These are phyloP conservation scores for Leishmania gerbilli DNA, from an alignment of 208 protist genomes.

Conservation along the genomic window DNA sequence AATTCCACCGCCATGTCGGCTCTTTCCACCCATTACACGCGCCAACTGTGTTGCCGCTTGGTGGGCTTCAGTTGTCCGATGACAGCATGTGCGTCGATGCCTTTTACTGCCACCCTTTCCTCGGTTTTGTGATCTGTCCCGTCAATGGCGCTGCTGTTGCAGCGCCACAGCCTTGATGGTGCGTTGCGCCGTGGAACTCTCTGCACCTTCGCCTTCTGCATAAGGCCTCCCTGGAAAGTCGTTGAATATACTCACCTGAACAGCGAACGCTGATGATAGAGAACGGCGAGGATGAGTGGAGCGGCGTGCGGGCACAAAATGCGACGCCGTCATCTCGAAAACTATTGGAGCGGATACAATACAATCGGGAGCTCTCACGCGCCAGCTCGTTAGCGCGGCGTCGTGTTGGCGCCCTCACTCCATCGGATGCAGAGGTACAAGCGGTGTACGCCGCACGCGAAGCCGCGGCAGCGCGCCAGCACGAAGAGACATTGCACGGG, in stretches of 20 bases:
- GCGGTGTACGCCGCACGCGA: constrained; percentile 3
- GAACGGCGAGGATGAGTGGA: neutral
- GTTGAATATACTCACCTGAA: neutral
- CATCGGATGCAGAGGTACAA: constrained; percentile 13
- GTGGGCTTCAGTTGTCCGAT: neutral
- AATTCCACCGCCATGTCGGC: neutral
- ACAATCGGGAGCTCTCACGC: constrained; percentile 6
- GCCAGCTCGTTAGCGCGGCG: constrained; percentile 1
- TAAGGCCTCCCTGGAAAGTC: neutral
- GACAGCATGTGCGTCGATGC: neutral
- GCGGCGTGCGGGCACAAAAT: neutral
- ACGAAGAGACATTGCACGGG: constrained; percentile 4
- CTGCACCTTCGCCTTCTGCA: neutral
- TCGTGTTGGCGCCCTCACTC: constrained; percentile 2
- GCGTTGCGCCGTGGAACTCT: neutral
- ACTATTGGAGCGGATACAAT: constrained; percentile 10
- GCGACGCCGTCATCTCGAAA: neutral
- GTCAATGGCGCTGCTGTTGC: neutral
- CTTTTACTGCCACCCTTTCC: neutral
- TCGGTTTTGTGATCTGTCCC: neutral
- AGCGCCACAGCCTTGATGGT: neutral
- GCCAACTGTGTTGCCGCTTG: neutral
- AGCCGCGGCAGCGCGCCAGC: neutral
- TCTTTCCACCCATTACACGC: neutral
- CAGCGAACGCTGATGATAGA: neutral